Conservation (phyloP, 1,284 basidiomycete species). For the Pisolithus thermaeus region DNA sequence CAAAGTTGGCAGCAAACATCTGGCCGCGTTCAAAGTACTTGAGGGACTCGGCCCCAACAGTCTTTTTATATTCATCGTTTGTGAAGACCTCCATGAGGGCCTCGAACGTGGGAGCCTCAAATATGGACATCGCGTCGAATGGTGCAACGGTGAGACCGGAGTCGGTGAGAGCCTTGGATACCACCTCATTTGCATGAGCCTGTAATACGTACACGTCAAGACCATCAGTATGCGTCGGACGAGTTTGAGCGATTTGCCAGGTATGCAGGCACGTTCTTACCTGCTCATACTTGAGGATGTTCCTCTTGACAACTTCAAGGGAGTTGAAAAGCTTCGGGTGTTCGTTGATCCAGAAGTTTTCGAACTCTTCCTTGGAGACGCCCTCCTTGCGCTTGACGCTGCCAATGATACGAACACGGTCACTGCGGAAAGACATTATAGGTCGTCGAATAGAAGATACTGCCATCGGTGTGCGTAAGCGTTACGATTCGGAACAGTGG, state of each 20-base stretch:
- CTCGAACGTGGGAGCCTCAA: slow-evolving; percentile 14
- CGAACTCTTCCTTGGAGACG: slow-evolving; percentile 14
- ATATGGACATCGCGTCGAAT: not conserved
- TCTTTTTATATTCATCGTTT: slow-evolving; percentile 11
- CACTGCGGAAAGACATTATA: slow-evolving; percentile 11
- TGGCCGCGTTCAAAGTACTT: slow-evolving; percentile 9
- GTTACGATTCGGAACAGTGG: not conserved
- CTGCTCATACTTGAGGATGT: slow-evolving; percentile 16
- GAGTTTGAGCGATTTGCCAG: too few species aligned
- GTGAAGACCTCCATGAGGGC: slow-evolving; percentile 12
- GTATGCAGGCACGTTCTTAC: not conserved
- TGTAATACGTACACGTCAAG: not conserved
- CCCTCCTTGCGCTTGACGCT: slow-evolving; percentile 12
- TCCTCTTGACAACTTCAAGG: slow-evolving; percentile 12
- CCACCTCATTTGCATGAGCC: too few species aligned
- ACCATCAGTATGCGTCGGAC: not conserved
- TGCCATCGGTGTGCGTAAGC: not conserved
- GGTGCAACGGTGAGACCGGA: too few species aligned
- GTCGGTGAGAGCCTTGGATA: too few species aligned
- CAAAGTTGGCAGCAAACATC: slow-evolving; percentile 9
- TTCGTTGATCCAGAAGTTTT: slow-evolving; percentile 11
- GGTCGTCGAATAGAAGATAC: not conserved
- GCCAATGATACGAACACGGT: slow-evolving; percentile 12
- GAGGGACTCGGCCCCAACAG: slow-evolving; percentile 2
- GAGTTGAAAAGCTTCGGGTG: slow-evolving; percentile 14